Evolutionary conservation across 345 rosid genomes (phyloP).

Genomic region (Reutealis trisperma): DNA sequence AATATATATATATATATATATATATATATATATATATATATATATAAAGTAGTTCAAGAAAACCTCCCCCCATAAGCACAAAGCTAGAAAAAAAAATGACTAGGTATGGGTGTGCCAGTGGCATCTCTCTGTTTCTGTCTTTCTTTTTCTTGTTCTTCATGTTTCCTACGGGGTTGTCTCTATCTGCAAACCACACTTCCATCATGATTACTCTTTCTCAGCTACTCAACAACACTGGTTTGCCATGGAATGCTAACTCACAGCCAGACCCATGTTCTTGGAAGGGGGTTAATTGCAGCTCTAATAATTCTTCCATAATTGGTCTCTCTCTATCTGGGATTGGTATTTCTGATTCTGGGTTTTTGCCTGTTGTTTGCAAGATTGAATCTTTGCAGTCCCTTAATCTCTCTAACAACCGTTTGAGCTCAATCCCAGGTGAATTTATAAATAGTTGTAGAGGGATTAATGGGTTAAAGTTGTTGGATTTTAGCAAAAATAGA

Average conservation of each 20-base stretch:
- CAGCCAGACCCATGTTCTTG: constrained; percentile 57
- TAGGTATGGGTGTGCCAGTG: constrained; percentile 4
- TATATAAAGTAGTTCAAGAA: neutral
- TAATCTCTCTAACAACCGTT: constrained; percentile 51
- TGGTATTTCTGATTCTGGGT: constrained; percentile 38
- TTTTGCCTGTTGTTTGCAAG: constrained; percentile 50
- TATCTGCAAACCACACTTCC: constrained; percentile 39
- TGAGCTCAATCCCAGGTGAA: constrained; percentile 49
- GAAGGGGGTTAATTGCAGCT: constrained; percentile 54
- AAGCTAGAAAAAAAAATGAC: constrained; percentile 13
- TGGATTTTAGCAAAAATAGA: constrained; percentile 56
- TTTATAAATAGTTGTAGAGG: constrained; percentile 46
- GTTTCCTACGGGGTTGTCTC: constrained; percentile 31
- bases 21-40: neutral
- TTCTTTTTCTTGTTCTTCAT: constrained; percentile 20
- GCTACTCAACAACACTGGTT: constrained; percentile 18
- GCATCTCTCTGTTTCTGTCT: constrained; percentile 10
- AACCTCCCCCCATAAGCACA: too few species aligned
- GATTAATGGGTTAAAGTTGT: constrained; percentile 43
- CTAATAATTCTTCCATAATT: constrained; percentile 33
- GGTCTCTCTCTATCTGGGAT: constrained; percentile 40
- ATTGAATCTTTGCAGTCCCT: constrained; percentile 58
- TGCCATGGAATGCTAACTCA: constrained; percentile 39
- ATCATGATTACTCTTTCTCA: constrained; percentile 46
- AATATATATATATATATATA: too few species aligned